Base-by-base conservation (phyloP, 352 stramenopile species). In the Phytophthora capsici region DNA sequence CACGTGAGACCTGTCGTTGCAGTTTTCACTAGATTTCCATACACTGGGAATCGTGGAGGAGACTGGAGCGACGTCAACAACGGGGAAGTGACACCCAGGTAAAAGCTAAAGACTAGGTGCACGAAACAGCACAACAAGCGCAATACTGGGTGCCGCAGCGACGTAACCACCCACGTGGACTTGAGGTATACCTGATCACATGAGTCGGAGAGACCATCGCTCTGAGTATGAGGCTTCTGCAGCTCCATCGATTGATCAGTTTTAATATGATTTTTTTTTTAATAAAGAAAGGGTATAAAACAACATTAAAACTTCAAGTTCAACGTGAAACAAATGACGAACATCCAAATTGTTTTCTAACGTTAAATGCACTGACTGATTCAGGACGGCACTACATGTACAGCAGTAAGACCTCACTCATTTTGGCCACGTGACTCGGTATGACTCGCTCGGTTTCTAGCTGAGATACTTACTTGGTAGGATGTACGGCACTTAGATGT, bases 21-120 rank as follows among this genome's bases (percentile, higher is more conserved):
- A 14, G 69, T 63, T 9, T 65, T 59, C 0, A 71, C 23, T 17
- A 80, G 52, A 16, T 80, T 40, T 2, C 74, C 65, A 44, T 78
- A 78, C 32, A 87, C 56, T 1, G 81, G 81, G 43, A 88, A 86
- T 17, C 36, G 47, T 12, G 54, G 63, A 9, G 75, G 77, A 13
- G 51, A 49, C 22, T 73, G 54, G 1, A 68, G 36, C 14, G 77
- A 78, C 22, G 64, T 68, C 13, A 75, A 41, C 12, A 90, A 64
- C 12, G 81, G 78, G 28, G 78, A 88, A 38, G 63, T 79, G 17
- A 65, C 58, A 34, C 68, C 76, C 22, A 77, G 26, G 19, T 78
- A 64, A 61, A 88, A 84, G 38, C 57, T 77, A 9, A 63, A 52
- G 25, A 71, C 12, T 25, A 75, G n/a, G 16, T 86, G 80, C 3